Conservation (phyloP, 2,329 filamentous ascomycete genomes). For the Colletotrichum sansevieriae region DNA sequence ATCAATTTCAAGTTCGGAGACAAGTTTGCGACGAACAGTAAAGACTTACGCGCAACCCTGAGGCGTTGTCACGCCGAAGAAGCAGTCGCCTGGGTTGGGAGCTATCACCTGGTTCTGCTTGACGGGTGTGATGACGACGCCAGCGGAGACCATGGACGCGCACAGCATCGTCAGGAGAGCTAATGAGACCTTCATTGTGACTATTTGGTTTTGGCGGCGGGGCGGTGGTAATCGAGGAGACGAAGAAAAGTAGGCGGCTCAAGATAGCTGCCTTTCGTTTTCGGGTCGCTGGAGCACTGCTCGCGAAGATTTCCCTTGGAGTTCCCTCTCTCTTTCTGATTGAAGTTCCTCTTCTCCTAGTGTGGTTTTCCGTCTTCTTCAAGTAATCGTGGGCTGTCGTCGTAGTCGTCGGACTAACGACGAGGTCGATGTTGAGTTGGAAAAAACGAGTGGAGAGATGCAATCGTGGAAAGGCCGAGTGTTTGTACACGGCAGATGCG, state of each 20-base stretch:
- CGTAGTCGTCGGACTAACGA: constrained; percentile 34
- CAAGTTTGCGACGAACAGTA: too few relatives aligned
- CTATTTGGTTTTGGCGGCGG: not conserved
- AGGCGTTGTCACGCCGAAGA: constrained; percentile 68
- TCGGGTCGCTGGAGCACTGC: not conserved
- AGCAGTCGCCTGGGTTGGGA: constrained; percentile 61
- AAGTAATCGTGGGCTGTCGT: constrained; percentile 3
- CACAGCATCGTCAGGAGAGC: constrained; percentile 58
- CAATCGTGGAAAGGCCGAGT: not conserved
- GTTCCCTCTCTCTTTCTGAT: constrained; percentile 36
- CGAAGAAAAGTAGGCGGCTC: constrained; percentile 19
- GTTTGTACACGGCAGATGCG: not conserved
- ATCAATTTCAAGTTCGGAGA: not conserved
- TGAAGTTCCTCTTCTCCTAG: not conserved
- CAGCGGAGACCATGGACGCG: constrained; percentile 63
- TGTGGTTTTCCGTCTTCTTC: not conserved
- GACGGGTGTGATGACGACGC: constrained; percentile 69
- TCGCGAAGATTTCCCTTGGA: not conserved
- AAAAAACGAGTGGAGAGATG: not conserved
- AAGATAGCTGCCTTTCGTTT: constrained; percentile 19
- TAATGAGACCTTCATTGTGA: constrained; percentile 53
- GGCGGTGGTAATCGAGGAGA: too few relatives aligned
- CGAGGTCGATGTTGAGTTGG: constrained; percentile 14
- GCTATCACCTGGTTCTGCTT: constrained; percentile 64
- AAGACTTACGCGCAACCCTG: constrained; percentile 67